Evolutionary conservation across 2,329 filamentous ascomycete genomes (phyloP).

Genomic region (Lachnellula subtilissima): DNA sequence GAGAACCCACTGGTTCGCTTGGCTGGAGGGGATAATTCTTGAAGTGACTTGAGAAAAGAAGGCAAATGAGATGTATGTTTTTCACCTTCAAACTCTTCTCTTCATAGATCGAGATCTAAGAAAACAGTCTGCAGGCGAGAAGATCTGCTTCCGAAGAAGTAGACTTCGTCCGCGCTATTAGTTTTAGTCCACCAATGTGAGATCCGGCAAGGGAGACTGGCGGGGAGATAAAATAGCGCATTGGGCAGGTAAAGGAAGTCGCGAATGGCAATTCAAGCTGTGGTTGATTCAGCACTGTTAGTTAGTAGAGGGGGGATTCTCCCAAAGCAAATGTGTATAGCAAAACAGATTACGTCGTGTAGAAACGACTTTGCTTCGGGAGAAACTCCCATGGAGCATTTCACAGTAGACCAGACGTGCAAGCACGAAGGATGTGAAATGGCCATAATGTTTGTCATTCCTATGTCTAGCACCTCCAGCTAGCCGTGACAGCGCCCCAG

Average conservation of each 20-base stretch:
- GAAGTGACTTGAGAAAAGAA: not conserved
- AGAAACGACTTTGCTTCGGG: conserved; percentile 50
- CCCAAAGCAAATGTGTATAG: conserved; percentile 31
- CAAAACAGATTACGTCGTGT: conserved; percentile 21
- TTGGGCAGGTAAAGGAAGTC: conserved; percentile 1
- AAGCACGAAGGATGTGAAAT: conserved; percentile 54
- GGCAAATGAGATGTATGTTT: conserved; percentile 47
- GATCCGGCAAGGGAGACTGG: conserved; percentile 51
- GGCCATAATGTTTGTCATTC: conserved; percentile 51
- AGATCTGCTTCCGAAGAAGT: conserved; percentile 40
- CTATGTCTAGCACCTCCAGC: conserved; percentile 27
- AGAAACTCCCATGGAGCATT: conserved; percentile 71
- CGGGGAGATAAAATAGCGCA: conserved; percentile 86
- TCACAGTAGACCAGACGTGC: conserved; percentile 48
- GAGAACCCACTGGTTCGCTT: too few species aligned
- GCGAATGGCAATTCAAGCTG: too few species aligned
- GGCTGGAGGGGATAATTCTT: not conserved
- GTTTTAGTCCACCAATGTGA: conserved; percentile 85
- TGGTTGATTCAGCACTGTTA: not conserved
- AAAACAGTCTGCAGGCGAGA: conserved; percentile 80
- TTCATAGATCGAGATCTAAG: conserved; percentile 56
- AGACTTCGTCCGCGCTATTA: conserved; percentile 73
- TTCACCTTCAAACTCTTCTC: conserved; percentile 82
- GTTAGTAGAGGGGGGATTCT: conserved; percentile 26
- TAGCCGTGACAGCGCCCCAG: conserved; percentile 1